Conservation (phyloP, 2,329 filamentous ascomycete species). For the Pseudovirgaria hyperparasitica region DNA sequence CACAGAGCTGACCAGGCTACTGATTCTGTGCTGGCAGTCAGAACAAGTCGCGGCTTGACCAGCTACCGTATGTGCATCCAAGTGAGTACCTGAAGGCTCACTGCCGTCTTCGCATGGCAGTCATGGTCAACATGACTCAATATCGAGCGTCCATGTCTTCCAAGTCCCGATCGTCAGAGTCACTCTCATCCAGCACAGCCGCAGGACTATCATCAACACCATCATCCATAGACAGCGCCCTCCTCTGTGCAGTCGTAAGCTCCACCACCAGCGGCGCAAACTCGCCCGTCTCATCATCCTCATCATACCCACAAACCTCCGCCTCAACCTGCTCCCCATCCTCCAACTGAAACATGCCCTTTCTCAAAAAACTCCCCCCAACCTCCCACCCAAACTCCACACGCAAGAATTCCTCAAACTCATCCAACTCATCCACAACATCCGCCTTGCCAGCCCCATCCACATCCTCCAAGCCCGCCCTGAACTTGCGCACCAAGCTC, state of each 20-base stretch:
- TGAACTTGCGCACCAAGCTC: conserved; percentile 39
- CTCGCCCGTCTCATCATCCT: conserved; percentile 51
- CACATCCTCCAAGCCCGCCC: conserved; percentile 36
- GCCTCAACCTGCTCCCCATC: conserved; percentile 51
- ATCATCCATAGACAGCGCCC: conserved; percentile 19
- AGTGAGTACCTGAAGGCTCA: no score
- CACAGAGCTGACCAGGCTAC: no score
- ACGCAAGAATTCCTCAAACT: conserved; percentile 41
- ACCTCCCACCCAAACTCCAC: conserved; percentile 46
- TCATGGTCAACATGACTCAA: no score
- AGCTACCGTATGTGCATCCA: no score
- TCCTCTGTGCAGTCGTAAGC: conserved; percentile 30
- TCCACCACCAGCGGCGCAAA: conserved; percentile 52
- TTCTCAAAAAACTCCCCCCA: conserved; percentile 39
- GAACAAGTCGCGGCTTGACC: no score
- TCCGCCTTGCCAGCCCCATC: conserved; percentile 26
- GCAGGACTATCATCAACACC: conserved; percentile 11
- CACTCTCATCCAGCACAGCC: conserved; percentile 18
- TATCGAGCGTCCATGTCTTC: conserved; percentile 27
- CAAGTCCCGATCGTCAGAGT: conserved; percentile 24
- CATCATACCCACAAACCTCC: conserved; percentile 40
- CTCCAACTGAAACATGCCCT: conserved; percentile 47
- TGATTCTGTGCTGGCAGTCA: no score
- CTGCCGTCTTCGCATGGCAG: no score
- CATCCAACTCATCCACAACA: conserved; percentile 40